Conservation (phyloP, 306 rosid genomes). For the cucumber (Cucumis sativus) region DNA sequence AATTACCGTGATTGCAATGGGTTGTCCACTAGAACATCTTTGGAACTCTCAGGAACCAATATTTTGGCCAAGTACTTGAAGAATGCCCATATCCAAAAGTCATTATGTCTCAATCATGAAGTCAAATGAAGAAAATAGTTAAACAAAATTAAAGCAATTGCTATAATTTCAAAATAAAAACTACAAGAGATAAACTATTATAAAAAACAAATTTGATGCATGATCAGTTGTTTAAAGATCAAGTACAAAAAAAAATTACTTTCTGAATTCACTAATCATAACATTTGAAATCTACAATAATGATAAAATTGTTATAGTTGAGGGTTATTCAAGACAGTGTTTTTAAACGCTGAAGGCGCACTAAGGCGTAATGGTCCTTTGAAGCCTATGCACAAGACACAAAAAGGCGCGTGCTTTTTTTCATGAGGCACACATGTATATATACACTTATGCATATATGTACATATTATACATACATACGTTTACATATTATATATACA, state of each 20-base stretch:
- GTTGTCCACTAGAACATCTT: conserved; percentile 1
- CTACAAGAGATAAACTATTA: neutral
- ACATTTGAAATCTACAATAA: too few species aligned
- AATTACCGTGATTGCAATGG: conserved; percentile 26
- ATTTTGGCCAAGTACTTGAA: conserved; percentile 85
- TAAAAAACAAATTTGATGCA: neutral
- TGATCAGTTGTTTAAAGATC: neutral
- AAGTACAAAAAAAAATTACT: neutral
- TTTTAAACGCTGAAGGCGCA: too few species aligned
- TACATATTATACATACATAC: too few species aligned
- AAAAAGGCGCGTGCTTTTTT: too few species aligned
- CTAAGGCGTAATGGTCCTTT: too few species aligned
- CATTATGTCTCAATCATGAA: too few species aligned
- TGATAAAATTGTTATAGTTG: neutral
- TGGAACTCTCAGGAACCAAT: conserved; percentile 64
- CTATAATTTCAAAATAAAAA: neutral
- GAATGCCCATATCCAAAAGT: conserved; percentile 14
- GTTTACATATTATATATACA: too few species aligned
- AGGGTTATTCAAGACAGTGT: neutral
- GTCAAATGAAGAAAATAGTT: neutral
- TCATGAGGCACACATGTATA: too few species aligned
- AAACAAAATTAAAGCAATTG: neutral
- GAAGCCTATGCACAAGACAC: too few species aligned
- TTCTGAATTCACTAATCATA: neutral
- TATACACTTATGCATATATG: too few species aligned